Evolutionary conservation across 2,329 filamentous ascomycete genomes (phyloP), one percentile per base, ranked within the genome.

Genomic region (Phyllachora maydis): DNA sequence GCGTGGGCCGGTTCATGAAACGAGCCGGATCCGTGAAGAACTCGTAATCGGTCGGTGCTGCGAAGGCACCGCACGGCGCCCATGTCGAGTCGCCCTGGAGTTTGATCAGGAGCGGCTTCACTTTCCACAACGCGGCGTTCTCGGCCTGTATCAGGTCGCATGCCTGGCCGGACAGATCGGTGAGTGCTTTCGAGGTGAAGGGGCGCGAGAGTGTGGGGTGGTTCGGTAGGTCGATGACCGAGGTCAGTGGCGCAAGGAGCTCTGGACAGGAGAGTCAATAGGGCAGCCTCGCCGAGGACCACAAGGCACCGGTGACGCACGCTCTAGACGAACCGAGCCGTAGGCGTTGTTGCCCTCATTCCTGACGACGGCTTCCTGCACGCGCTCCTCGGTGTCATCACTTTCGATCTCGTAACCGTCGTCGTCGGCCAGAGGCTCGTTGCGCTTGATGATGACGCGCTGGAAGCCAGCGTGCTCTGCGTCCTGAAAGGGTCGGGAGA

Each of bases 381-480:
- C 44, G 27, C 58, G 60, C 19, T 71, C 65, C 29, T 69, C 65
- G 27, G 76, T 70, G 28, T 79, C 72, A 30, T 72, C 68, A 40
- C 66, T 73, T 19, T 79, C 71, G 26, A 81, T 53, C 31, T 78
- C 68, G 40, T 76, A 81, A 31, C 77, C 77, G 35, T 85, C 76
- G 21, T 78, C 68, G 46, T 85, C 77, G 33, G 77, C 54, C 22
- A 77, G 54, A 8, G 65, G 62, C 4, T 74, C 73, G 35, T 82
- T 85, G 33, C 64, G 65, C 43, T 67, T 66, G 32, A 90, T 68
- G 33, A 83, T 78, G 26, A 68, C 58, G 40, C 79, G 63, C 28
- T 61, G 56, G 39, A 74, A 72, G 28, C 78, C 78, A 16, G 65
- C 73, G 42, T 81, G 76, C 27, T 78, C 69, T 35, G 82, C 61